These are phyloP conservation scores for Volvariella volvacea DNA, from an alignment of 1,284 basidiomycete species.

Conservation along the genomic window DNA sequence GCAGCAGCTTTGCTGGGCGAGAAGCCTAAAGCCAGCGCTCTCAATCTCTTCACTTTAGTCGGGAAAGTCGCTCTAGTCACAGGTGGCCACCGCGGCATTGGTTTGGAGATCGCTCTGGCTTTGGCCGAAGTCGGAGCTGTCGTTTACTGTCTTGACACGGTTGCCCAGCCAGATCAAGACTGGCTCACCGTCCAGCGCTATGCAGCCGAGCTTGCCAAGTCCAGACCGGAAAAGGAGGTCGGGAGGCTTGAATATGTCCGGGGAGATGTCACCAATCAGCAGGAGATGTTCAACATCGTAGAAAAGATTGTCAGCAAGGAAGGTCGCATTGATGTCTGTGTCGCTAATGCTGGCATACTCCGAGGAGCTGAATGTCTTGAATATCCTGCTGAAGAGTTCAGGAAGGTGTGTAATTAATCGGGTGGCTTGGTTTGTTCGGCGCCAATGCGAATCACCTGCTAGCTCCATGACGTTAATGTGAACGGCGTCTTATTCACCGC, in stretches of 20 bases:
- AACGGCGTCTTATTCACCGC: slow-evolving; percentile 72
- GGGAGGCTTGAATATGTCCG: slow-evolving; percentile 56
- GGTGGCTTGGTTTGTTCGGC: background rate
- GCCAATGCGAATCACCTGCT: slow-evolving; percentile 3
- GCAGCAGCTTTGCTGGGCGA: slow-evolving; percentile 5
- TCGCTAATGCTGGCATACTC: slow-evolving; percentile 71
- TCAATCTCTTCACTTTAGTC: slow-evolving; percentile 32
- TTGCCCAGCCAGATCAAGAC: slow-evolving; percentile 35
- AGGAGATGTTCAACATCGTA: slow-evolving; percentile 42
- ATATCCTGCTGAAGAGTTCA: slow-evolving; percentile 61
- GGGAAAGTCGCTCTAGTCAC: slow-evolving; percentile 45
- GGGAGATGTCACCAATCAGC: slow-evolving; percentile 58
- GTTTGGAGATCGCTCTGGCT: slow-evolving; percentile 5
- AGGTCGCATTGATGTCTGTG: slow-evolving; percentile 58
- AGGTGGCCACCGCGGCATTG: slow-evolving; percentile 35
- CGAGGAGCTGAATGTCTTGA: slow-evolving; percentile 57
- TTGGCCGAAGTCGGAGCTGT: slow-evolving; percentile 38
- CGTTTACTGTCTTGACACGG: slow-evolving; percentile 49
- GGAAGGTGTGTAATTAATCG: slow-evolving; percentile 35
- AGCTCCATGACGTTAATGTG: slow-evolving; percentile 70
- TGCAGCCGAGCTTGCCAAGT: background rate
- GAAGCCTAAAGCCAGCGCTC: background rate
- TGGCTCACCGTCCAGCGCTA: slow-evolving; percentile 28
- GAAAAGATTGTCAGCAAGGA: slow-evolving; percentile 53
- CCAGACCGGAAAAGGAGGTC: background rate